Base-by-base conservation (phyloP, 2,329 filamentous ascomycete genomes). In the Microdochium paspali region DNA sequence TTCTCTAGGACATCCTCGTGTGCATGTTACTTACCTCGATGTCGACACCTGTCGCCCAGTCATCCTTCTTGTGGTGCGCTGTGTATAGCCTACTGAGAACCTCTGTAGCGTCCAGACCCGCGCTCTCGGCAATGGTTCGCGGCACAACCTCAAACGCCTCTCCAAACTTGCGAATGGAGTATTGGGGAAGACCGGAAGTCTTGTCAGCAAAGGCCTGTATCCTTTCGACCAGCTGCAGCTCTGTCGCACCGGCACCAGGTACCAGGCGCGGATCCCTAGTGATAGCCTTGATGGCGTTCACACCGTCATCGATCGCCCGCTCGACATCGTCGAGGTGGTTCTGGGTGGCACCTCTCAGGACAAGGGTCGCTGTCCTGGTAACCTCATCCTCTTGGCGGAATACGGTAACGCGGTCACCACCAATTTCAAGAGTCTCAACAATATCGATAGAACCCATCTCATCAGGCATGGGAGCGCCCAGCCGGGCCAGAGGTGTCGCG, bases 401-500 rank as follows among this genome's bases (percentile, higher is more conserved):
- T 50, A 98, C 91, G 39, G 93, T 98, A 50, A 98, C 94, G 52
- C 93, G 86, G 73, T 98, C 93, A 58, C 93, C 93, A 54, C 93
- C 93, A 64, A 98, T 97, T 70, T 98, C 93, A 42, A 94, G 78
- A 1, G 94, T 97, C 77, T 98, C 93, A 26, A 98, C 93, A 49
- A 98, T 69, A 64, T 98, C 93, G 53, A 98, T 82, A 58, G 71
- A 85, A 54, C 93, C 93, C 90, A 95, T 97, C 76, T 98, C 93
- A 58, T 98, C 93, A n/a, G 94, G 93, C 93, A 98, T 98, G 42
- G 93, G 93, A 15, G 94, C 93, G 54, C 93, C 93, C 44, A 98
- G 77, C 59, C 93, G 85, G 46, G 94, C 94, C 52, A 98, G 79
- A n/a, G 93, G 93, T 13, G 93, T 96, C 48, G 93, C 93, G 53